Evolutionary conservation across 768 basidiomycete genomes (phyloP), one percentile per base, ranked within the genome.

Genomic region (Termitomyces sp.): DNA sequence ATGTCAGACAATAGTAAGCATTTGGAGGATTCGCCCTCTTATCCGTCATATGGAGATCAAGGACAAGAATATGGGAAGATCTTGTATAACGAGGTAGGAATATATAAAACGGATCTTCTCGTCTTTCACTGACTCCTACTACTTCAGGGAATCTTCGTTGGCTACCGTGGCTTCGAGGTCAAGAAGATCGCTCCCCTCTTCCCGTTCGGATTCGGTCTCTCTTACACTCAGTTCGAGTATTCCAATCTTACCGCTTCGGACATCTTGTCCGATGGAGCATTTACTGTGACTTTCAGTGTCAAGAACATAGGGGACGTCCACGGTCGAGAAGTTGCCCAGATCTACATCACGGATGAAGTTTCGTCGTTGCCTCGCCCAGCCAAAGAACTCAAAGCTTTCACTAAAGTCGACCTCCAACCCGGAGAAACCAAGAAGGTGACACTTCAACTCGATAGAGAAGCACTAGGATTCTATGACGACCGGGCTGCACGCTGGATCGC

Each of bases 201-300:
- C 67, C 75, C 81, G 10, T 85, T 86, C 65, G 82, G 83, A 47
- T 76, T 73, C 65, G 86, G 86, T 18, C 76, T 88, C 20, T 83
- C 82, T 0, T 87, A 87, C 68, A 79, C 86, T 9, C 73, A 75
- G 8, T 87, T 86, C 68, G 70, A 76, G n/a, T 81, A 83, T 64
- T 74, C 79, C 14, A 66, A 71, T 49, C 71, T 84, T 48, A 50
- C 64, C 20, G 64, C 73, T 39, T 72, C 75, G 0, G 47, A 64
- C 39, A 65, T 77, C 57, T 75, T 71, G 14, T 51, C 68, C 13
- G 64, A 69, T 16, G 68, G 76, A 10, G 62, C 67, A 4, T 79
- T 79, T 62, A 68, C 67, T 0, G 69, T 81, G 4, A 67, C 73
- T 7, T 81, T 83, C 69, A 73, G 65, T 5, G 59, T 86, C 37